Percentiles rank a stretch among this genome's conserved stretches.
phyloP scores from a whole-genome alignment of 306 rosid species.

The Cotoneaster glaucophyllus region DNA sequence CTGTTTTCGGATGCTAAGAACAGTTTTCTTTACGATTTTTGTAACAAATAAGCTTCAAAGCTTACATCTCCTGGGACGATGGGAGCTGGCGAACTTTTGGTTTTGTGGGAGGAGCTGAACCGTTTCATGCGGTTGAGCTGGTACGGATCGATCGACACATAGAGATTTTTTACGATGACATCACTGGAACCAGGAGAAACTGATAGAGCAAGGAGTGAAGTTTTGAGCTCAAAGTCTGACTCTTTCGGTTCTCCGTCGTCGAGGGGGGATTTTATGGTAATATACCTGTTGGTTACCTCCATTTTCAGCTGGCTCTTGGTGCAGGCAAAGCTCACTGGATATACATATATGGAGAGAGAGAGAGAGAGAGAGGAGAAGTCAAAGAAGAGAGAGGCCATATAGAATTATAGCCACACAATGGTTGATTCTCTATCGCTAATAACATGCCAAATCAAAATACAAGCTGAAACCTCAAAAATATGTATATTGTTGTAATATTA shows the following conservation, averaged over 20 bases:
- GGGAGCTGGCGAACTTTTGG: constrained; percentile 21
- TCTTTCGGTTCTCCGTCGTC: constrained; percentile 42
- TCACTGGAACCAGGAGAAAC: constrained; percentile 33
- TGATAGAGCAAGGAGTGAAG: constrained; percentile 16
- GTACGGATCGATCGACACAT: constrained; percentile 60
- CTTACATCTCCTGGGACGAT: constrained; percentile 42
- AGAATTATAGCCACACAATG: too few relatives aligned
- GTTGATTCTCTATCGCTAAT: too few relatives aligned
- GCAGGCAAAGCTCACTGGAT: neutral
- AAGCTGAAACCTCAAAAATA: too few relatives aligned
- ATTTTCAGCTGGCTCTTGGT: neutral
- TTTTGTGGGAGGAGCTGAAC: constrained; percentile 32
- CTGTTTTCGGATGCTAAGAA: too few relatives aligned
- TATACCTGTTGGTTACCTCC: constrained; percentile 51
- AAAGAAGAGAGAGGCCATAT: too few relatives aligned
- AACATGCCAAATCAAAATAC: too few relatives aligned
- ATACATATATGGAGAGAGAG: too few relatives aligned
- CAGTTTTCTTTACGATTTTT: too few relatives aligned
- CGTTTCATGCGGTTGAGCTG: constrained; percentile 58
- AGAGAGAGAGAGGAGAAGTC: too few relatives aligned
- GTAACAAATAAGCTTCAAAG: rapidly evolving
- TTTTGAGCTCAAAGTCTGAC: constrained; percentile 40
- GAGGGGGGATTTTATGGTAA: constrained; percentile 24
- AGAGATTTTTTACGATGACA: constrained; percentile 47
- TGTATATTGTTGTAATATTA: too few relatives aligned